Evolutionary conservation across 805 yeast genomes (phyloP).

Genomic region (Lachancea waltii): DNA sequence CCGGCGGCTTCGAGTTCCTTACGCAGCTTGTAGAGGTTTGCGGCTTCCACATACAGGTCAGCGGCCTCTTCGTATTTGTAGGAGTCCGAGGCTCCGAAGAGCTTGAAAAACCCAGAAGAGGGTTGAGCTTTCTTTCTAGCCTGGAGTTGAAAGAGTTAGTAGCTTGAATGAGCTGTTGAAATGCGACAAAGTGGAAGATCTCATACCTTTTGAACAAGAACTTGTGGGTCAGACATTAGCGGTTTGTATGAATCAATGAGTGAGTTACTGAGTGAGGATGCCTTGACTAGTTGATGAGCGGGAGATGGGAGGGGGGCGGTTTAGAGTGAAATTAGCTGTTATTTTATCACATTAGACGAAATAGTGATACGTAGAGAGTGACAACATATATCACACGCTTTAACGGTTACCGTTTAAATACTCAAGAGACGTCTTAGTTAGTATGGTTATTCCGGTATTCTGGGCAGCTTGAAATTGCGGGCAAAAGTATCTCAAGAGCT

Average conservation of each 20-base stretch:
- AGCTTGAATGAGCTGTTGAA: neutral
- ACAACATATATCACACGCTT: no score
- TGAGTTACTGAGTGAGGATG: no score
- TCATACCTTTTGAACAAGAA: conserved; percentile 36
- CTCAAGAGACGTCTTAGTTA: no score
- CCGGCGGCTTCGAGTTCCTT: conserved; percentile 77
- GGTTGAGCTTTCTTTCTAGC: conserved; percentile 68
- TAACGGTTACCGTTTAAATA: no score
- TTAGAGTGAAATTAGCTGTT: no score
- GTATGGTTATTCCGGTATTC: no score
- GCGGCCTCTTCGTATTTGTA: conserved; percentile 84
- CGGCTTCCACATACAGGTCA: conserved; percentile 86
- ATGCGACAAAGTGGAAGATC: conserved; percentile 9
- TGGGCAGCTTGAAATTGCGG: no score
- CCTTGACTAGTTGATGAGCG: neutral
- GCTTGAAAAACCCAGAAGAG: conserved; percentile 61
- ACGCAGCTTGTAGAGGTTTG: conserved; percentile 74
- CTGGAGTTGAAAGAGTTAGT: conserved; percentile 31
- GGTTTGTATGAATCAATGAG: no score
- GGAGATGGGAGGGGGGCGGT: neutral
- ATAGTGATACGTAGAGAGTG: no score
- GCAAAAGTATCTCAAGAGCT: no score
- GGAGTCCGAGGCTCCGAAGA: conserved; percentile 58
- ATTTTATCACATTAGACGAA: no score
- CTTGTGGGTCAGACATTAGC: conserved; percentile 39